Conservation (phyloP, 1,139 yeast genomes). For the Schwanniomyces etchellsii region DNA sequence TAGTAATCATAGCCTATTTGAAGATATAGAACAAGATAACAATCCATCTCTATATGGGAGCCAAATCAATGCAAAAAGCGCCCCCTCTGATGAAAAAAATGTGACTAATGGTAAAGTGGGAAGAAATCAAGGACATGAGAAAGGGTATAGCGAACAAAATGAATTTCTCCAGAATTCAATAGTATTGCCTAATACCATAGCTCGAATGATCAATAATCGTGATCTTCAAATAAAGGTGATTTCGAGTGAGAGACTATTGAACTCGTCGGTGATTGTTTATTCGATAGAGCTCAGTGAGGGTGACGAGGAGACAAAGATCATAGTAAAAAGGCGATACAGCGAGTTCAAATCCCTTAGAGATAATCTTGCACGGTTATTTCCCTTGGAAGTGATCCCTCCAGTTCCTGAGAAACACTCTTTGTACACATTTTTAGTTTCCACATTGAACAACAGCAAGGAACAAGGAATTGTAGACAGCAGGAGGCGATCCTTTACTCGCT, state of each 20-base stretch:
- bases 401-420: slow-evolving; percentile 56
- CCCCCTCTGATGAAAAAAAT: slow-evolving; percentile 3
- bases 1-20: slow-evolving; percentile 16
- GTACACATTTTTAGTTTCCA: slow-evolving; percentile 34
- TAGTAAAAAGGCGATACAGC: slow-evolving; percentile 47
- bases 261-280: slow-evolving; percentile 38
- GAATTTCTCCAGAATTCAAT: slow-evolving; percentile 30
- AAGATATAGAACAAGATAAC: slow-evolving; percentile 44
- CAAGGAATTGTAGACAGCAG: slow-evolving; percentile 36
- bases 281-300: slow-evolving; percentile 24
- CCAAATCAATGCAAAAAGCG: slow-evolving; percentile 16
- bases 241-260: slow-evolving; percentile 32
- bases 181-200: slow-evolving; percentile 34
- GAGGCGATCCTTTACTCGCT: slow-evolving; percentile 32
- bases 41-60: slow-evolving; percentile 42
- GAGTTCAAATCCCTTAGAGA: slow-evolving; percentile 51
- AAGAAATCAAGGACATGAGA: slow-evolving; percentile 1
- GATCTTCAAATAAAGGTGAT: slow-evolving; percentile 25
- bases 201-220: slow-evolving; percentile 22
- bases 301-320: slow-evolving; percentile 11
- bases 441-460: slow-evolving; percentile 35
- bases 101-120: slow-evolving; percentile 2
- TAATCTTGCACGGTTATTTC: slow-evolving; percentile 38
- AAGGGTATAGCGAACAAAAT: slow-evolving; percentile 6
- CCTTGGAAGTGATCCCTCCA: slow-evolving; percentile 50